Evolutionary conservation across 2,329 filamentous ascomycete species (phyloP), one percentile per base, ranked within the genome.

Genomic region (Juglanconis juglandina): DNA sequence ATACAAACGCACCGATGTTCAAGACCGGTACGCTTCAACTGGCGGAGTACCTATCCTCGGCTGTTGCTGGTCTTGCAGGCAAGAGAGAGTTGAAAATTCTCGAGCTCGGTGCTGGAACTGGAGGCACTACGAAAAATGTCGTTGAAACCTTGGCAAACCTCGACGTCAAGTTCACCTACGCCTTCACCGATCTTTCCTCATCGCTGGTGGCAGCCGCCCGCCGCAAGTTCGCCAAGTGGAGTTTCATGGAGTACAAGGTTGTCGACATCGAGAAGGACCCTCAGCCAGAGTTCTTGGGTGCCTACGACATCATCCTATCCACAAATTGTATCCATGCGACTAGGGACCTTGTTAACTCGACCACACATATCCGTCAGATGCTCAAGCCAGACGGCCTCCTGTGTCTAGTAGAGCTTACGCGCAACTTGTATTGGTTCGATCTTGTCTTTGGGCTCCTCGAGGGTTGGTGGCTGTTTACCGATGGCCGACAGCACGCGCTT

Each of bases 91-190:
- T 77, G n/a, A 66, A 68, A 3, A 74, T 80, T 42, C 69, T 81
- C 54, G 77, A 80, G 64, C 62, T 79, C 7, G 77, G 78, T 0
- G 76, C 71, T 0, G 77, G 77, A 10, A 78, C 76, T 1, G 77
- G 78, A 3, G 76, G 74, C 0, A 80, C 78, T 0, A 76, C 78
- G 0, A 64, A 61, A 10, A 57, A 66, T 1, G 32, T 79, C 1
- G 58, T 75, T 0, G 60, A 68, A 0, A 46, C 59, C 0, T 66
- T 80, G 3, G 60, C 56, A 0, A 30, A 30, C 0, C 52, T 58
- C 0, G 66, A 64, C 8, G 57, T 75, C 2, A 60, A 63, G 0
- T 63, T 78, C n/a, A 58, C 69, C 5, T 79, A 80, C 58, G 76
- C 74, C 0, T 75, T 79, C 59, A 79, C 77, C 1, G 78, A 80